phyloP scores from a whole-genome alignment of 73 alveolate genomes.

The Paramecium tetraurelia region DNA sequence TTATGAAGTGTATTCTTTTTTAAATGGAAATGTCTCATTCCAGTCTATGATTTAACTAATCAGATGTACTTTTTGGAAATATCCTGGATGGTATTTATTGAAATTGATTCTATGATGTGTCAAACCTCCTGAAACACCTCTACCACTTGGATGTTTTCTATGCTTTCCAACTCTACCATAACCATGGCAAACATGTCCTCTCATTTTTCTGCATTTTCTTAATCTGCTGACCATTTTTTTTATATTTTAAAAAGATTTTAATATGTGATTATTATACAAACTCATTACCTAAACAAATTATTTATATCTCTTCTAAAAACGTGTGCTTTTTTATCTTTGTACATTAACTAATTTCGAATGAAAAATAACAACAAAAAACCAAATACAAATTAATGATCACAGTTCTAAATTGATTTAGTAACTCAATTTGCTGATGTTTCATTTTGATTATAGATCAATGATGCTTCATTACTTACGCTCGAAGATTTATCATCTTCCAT shows the following conservation, averaged over 20 bases:
- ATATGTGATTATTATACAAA: neutral
- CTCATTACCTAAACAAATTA: neutral
- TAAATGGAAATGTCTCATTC: constrained; percentile 98
- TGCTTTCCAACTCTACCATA: constrained; percentile 98
- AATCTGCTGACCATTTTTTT: constrained; percentile 79
- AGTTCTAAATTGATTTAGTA: neutral
- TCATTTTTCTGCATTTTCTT: constrained; percentile 93
- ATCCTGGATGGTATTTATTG: constrained; percentile 96
- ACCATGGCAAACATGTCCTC: constrained; percentile 95
- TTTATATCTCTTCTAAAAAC: neutral
- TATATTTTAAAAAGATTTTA: constrained; percentile 30
- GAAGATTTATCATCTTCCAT: neutral
- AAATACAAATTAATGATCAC: neutral
- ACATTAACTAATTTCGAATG: neutral
- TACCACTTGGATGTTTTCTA: constrained; percentile 97
- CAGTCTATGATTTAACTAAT: constrained; percentile 45
- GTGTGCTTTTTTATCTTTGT: neutral
- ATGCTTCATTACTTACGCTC: neutral
- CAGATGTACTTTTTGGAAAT: constrained; percentile 90
- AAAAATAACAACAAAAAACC: neutral
- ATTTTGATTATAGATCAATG: neutral
- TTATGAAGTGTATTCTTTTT: constrained; percentile 86
- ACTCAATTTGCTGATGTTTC: neutral
- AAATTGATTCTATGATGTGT: constrained; percentile 87
- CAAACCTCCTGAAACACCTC: constrained; percentile 96